Percentiles rank a stretch among this genome's conserved stretches.
Evolutionary conservation across 1,139 yeast species (phyloP).

Genomic region (Komagataea norvegica): DNA sequence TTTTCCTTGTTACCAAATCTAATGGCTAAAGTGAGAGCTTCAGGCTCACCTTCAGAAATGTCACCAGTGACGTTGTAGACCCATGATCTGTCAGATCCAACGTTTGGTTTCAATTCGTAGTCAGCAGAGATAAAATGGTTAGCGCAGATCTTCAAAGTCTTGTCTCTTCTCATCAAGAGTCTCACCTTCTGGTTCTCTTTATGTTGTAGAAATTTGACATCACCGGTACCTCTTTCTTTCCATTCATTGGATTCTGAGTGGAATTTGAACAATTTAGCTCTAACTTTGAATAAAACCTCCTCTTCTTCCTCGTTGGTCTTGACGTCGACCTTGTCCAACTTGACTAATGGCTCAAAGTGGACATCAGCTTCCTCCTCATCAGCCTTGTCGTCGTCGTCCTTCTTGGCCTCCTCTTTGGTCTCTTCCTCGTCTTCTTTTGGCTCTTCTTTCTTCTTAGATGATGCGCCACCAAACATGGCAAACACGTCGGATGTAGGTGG

Average conservation of each 20-base stretch:
- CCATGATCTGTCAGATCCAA: conserved; percentile 98
- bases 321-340: conserved; percentile 91
- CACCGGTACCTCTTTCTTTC: conserved; percentile 99
- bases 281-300: conserved; percentile 78
- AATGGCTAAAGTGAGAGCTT: conserved; percentile 94
- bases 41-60: conserved; percentile 92
- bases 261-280: conserved; percentile 94
- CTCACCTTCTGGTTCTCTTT: conserved; percentile 77
- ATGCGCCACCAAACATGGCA: conserved; percentile 87
- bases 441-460: conserved; percentile 51
- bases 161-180: conserved; percentile 97
- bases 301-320: conserved; percentile 97
- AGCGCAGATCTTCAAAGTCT: conserved; percentile 96
- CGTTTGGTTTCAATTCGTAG: conserved; percentile 82
- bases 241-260: conserved; percentile 83
- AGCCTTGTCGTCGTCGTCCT: conserved; percentile 34
- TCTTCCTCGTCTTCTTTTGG: conserved; percentile 35
- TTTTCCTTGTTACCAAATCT: conserved; percentile 96
- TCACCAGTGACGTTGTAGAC: conserved; percentile 94
- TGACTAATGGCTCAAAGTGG: conserved; percentile 94
- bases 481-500: conserved; percentile 74
- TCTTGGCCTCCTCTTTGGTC: conserved; percentile 32
- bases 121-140: conserved; percentile 89
- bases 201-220: conserved; percentile 91
- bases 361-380: conserved; percentile 76